These are phyloP conservation scores for Ascoidea tarda DNA, from an alignment of 805 yeast species.

Conservation along the genomic window DNA sequence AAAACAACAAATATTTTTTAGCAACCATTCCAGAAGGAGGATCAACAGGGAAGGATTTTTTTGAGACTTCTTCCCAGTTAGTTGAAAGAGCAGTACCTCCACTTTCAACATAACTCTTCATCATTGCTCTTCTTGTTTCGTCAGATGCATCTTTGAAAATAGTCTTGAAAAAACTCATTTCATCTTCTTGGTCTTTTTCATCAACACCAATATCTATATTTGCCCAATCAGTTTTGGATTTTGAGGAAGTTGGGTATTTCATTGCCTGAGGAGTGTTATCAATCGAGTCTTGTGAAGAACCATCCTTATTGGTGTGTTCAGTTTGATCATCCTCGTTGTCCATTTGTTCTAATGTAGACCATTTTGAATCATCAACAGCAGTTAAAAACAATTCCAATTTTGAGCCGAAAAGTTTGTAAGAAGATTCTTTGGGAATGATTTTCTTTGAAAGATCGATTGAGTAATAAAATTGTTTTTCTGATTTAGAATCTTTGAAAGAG, in stretches of 20 bases:
- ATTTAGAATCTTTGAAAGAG: slow-evolving; percentile 31
- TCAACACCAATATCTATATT: slow-evolving; percentile 31
- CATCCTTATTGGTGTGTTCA: slow-evolving; percentile 6
- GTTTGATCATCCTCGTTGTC: neutral
- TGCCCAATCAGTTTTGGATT: slow-evolving; percentile 54
- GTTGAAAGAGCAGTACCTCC: slow-evolving; percentile 91
- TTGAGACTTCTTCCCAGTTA: slow-evolving; percentile 79
- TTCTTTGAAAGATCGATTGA: slow-evolving; percentile 37
- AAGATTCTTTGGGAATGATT: slow-evolving; percentile 32
- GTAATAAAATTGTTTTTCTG: slow-evolving; percentile 42
- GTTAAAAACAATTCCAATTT: slow-evolving; percentile 50
- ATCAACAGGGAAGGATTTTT: slow-evolving; percentile 43
- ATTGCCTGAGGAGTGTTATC: slow-evolving; percentile 8
- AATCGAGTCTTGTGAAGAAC: slow-evolving; percentile 14
- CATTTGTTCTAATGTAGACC: slow-evolving; percentile 37
- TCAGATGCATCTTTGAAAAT: slow-evolving; percentile 72
- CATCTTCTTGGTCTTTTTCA: slow-evolving; percentile 30
- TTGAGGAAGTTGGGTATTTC: slow-evolving; percentile 51
- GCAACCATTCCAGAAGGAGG: slow-evolving; percentile 70
- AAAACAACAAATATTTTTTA: slow-evolving; percentile 23
- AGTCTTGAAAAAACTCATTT: slow-evolving; percentile 59
- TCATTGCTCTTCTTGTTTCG: slow-evolving; percentile 86
- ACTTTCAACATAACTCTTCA: slow-evolving; percentile 89
- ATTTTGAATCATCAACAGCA: slow-evolving; percentile 36
- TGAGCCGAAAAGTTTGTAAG: slow-evolving; percentile 44